A percentile compares a stretch with the other conserved stretches of the same genome.
phyloP scores from a whole-genome alignment of 495 filamentous ascomycete genomes.

The Neurospora discreta region DNA sequence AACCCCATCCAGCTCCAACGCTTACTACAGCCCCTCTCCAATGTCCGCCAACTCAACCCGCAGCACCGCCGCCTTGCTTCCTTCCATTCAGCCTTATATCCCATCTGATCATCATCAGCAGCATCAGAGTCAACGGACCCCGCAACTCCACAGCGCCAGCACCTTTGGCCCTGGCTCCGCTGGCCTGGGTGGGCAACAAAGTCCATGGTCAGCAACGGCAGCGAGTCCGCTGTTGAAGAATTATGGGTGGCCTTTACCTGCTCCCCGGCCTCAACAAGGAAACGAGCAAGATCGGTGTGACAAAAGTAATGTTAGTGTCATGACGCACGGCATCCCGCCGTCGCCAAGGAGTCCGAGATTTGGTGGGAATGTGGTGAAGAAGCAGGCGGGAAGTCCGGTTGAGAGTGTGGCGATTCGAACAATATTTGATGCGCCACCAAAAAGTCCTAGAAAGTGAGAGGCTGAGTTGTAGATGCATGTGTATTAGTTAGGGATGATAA shows the following conservation, averaged over 20 bases:
- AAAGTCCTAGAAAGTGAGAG: neutral
- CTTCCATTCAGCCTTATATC: conserved; percentile 25
- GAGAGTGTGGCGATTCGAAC: neutral
- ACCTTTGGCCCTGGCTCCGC: conserved; percentile 5
- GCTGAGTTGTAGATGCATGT: neutral
- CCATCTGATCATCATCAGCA: conserved; percentile 30
- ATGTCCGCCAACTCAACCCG: conserved; percentile 21
- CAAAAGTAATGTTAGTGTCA: conserved; percentile 3
- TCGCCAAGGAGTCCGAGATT: conserved; percentile 5
- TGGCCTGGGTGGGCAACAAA: neutral
- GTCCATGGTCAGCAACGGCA: conserved; percentile 22
- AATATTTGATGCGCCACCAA: neutral
- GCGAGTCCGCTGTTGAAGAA: conserved; percentile 24
- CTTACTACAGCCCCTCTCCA: conserved; percentile 19
- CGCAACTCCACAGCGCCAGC: conserved; percentile 8
- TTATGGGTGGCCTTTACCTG: conserved; percentile 12
- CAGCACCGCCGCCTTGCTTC: conserved; percentile 26
- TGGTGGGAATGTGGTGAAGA: conserved; percentile 1
- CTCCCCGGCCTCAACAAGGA: conserved; percentile 5
- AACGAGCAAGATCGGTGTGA: conserved; percentile 1
- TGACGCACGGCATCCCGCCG: conserved; percentile 1
- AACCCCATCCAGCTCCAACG: conserved; percentile 19
- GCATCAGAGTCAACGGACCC: conserved; percentile 4
- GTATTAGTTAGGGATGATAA: neutral
- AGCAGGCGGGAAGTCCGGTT: neutral